A percentile compares a stretch with the other conserved stretches of the same genome.
phyloP scores from a whole-genome alignment of 495 filamentous ascomycete genomes.

The Durotheca rogersii region DNA sequence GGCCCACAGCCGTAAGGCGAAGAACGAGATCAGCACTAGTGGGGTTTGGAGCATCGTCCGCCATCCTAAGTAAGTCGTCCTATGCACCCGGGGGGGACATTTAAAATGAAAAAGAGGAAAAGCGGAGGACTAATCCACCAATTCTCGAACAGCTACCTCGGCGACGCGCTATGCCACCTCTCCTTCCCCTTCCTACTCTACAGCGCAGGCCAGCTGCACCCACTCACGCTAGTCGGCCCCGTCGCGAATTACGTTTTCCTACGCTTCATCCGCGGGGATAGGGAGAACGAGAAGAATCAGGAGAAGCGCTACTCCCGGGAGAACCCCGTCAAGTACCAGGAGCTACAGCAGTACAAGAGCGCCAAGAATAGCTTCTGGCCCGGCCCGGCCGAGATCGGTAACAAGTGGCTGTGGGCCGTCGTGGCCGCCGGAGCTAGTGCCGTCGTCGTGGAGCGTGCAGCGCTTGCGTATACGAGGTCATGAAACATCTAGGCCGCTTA shows the following conservation, averaged over 20 bases:
- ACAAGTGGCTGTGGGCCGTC: constrained; percentile 57
- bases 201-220: constrained; percentile 52
- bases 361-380: constrained; percentile 63
- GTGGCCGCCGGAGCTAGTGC: constrained; percentile 46
- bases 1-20: constrained; percentile 36
- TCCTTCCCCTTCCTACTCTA: constrained; percentile 54
- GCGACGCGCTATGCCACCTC: constrained; percentile 56
- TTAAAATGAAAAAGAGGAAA: neutral
- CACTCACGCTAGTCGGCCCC: constrained; percentile 54
- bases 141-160: constrained; percentile 52
- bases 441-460: constrained; percentile 30
- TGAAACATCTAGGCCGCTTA: neutral
- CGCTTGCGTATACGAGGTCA: constrained; percentile 1
- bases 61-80: constrained; percentile 57
- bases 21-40: constrained; percentile 36
- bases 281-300: constrained; percentile 53
- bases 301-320: constrained; percentile 49
- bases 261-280: constrained; percentile 55
- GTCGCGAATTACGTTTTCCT: constrained; percentile 60
- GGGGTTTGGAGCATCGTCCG: constrained; percentile 62
- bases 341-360: constrained; percentile 49
- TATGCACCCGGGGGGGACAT: too few species aligned
- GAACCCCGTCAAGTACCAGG: constrained; percentile 49
- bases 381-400: constrained; percentile 44
- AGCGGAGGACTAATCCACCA: too few species aligned